phyloP scores from a whole-genome alignment of 495 filamentous ascomycete genomes.

The Antarctomyces pellizariae region DNA sequence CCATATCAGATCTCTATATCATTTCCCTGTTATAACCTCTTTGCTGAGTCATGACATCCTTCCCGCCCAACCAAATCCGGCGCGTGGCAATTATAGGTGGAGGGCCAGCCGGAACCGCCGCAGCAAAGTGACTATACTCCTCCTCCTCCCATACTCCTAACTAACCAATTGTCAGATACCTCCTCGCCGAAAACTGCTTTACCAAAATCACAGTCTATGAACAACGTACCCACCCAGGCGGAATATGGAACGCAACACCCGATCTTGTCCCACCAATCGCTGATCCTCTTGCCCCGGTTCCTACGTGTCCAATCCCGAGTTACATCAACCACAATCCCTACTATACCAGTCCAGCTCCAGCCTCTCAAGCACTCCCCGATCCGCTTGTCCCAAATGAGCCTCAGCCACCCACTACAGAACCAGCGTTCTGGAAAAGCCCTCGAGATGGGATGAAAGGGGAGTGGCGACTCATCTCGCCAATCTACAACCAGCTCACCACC shows the following conservation, averaged over 20 bases:
- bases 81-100: constrained; percentile 54
- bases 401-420: constrained; percentile 2
- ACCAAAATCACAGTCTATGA: constrained; percentile 56
- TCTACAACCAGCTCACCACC: constrained; percentile 63
- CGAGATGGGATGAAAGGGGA: constrained; percentile 8
- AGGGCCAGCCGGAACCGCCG: constrained; percentile 40
- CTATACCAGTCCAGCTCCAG: constrained; percentile 23
- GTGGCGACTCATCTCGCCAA: constrained; percentile 46
- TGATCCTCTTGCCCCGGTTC: constrained; percentile 6
- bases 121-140: constrained; percentile 26
- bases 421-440: constrained; percentile 2
- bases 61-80: no score
- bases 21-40: no score
- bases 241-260: constrained; percentile 59
- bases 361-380: constrained; percentile 16
- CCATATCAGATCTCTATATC: no score
- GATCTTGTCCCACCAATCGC: constrained; percentile 5
- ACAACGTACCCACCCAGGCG: constrained; percentile 49
- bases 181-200: constrained; percentile 51
- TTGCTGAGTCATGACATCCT: no score
- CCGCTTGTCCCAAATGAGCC: constrained; percentile 18
- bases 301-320: constrained; percentile 8
- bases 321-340: constrained; percentile 13
- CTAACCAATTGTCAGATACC: constrained; percentile 28
- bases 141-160: no score